Evolutionary conservation across 2,329 filamentous ascomycete species (phyloP), one percentile per base, ranked within the genome.

Genomic region (Acrodontium crateriforme): DNA sequence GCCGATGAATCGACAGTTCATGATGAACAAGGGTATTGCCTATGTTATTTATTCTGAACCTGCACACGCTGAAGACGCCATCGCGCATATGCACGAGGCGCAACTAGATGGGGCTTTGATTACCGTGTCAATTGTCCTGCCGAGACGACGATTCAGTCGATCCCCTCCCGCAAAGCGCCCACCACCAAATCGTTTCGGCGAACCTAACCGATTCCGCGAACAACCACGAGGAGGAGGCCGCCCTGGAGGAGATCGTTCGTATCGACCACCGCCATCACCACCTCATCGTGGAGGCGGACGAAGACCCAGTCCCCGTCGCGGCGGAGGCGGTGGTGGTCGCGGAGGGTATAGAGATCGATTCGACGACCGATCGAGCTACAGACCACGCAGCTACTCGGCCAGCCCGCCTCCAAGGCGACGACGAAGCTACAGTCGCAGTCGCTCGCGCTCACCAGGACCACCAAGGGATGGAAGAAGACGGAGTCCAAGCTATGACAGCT

Each of bases 11-110:
- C 70, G 77, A 49, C 70, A 76, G 40, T 89, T 80, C 62, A 78
- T 80, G 53, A 84, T 75, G 29, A 95, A 95, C 48, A 77, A 87
- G 32, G 87, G 89, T 25, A 92, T 83, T 16, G 89, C 87, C 17
- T 95, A 94, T 53, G 84, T 95, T 38, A 66, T 93, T 22, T 98
- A 78, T 56, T 63, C 73, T 29, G 67, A 78, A 40, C 71, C 84
- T 39, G 64, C 70, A 27, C 78, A 87, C 38, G 87, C 89, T 14
- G 83, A 94, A 56, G 66, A 74, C 9, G 89, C 89, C 16, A 91
- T 94, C 43, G 74, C 85, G 11, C 81, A 92, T 52, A 95, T 98
- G 89, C 89, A 98, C 55, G 89, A 98, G 59, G 83, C 38, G 22
- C 81, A 92, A 49, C 60, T 93, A 16, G 85, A 94, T 53, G 84